Evolutionary conservation across 441 rosid species (phyloP).

Genomic region (Pelargonium australe): DNA sequence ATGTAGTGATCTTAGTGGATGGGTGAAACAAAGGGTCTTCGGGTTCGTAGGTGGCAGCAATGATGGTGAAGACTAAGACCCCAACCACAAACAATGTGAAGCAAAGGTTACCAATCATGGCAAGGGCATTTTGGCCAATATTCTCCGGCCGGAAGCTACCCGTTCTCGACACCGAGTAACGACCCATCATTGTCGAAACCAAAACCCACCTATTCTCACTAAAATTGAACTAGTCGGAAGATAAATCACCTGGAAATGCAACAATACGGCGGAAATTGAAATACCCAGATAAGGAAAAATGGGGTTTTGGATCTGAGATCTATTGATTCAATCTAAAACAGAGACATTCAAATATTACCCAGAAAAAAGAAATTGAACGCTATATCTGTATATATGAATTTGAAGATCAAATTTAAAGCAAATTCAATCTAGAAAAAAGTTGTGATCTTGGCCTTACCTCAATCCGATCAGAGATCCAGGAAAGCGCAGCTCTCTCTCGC

Average conservation of each 20-base stretch:
- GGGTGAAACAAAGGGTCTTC: constrained; percentile 92
- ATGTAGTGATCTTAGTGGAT: constrained; percentile 68
- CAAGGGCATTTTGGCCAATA: constrained; percentile 70
- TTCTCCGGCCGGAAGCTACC: constrained; percentile 79
- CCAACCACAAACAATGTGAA: constrained; percentile 74
- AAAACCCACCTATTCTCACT: no score
- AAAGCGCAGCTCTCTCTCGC: neutral
- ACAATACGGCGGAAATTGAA: no score
- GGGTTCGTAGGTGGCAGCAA: constrained; percentile 88
- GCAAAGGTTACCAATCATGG: constrained; percentile 76
- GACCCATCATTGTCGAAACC: constrained; percentile 36
- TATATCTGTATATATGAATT: neutral
- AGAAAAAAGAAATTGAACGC: neutral
- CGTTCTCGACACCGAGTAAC: constrained; percentile 41
- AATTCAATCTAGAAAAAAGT: neutral
- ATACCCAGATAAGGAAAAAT: no score
- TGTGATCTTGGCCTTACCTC: neutral
- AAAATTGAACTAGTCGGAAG: no score
- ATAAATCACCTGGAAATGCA: no score
- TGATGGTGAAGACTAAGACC: constrained; percentile 80
- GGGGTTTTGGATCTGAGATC: neutral
- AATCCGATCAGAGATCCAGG: neutral
- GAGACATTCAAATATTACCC: no score
- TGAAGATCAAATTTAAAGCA: neutral
- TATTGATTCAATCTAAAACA: no score